Evolutionary conservation across 2,329 filamentous ascomycete genomes (phyloP).

Genomic region (Pleurostoma richardsiae): DNA sequence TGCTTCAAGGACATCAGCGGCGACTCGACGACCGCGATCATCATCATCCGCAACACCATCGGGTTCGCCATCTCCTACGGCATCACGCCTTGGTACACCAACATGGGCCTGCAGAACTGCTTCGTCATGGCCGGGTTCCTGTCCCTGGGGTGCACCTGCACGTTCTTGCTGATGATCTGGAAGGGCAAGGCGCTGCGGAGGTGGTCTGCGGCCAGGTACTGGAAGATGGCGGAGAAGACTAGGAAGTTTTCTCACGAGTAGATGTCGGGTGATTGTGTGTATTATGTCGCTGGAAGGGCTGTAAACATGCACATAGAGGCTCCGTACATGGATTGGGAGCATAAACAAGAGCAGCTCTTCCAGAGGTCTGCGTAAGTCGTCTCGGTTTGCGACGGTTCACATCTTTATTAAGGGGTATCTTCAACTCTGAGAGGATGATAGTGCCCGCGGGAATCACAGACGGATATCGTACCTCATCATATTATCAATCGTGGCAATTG

Average conservation of each 20-base stretch:
- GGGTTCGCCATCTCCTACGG: constrained; percentile 21
- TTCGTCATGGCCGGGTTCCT: constrained; percentile 25
- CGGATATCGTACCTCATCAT: no score
- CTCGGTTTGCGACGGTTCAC: no score
- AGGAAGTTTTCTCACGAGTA: constrained; percentile 1
- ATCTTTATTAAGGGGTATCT: no score
- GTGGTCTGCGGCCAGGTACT: constrained; percentile 7
- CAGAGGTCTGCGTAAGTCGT: no score
- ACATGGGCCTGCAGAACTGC: constrained; percentile 22
- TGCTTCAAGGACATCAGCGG: constrained; percentile 25
- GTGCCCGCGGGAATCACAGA: no score
- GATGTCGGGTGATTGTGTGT: no score
- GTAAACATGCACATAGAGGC: no score
- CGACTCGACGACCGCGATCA: constrained; percentile 13
- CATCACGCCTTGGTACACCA: constrained; percentile 27
- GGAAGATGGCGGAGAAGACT: constrained; percentile 7
- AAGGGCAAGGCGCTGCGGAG: constrained; percentile 9
- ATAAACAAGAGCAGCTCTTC: no score
- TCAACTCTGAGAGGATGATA: no score
- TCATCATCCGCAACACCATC: constrained; percentile 19
- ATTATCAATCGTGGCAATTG: no score
- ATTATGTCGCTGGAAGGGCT: no score
- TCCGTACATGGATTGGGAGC: no score
- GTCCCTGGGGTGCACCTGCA: constrained; percentile 16
- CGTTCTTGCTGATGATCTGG: constrained; percentile 21